These are phyloP conservation scores for Ormosia semicastrata DNA, from an alignment of 306 rosid species.

Conservation along the genomic window DNA sequence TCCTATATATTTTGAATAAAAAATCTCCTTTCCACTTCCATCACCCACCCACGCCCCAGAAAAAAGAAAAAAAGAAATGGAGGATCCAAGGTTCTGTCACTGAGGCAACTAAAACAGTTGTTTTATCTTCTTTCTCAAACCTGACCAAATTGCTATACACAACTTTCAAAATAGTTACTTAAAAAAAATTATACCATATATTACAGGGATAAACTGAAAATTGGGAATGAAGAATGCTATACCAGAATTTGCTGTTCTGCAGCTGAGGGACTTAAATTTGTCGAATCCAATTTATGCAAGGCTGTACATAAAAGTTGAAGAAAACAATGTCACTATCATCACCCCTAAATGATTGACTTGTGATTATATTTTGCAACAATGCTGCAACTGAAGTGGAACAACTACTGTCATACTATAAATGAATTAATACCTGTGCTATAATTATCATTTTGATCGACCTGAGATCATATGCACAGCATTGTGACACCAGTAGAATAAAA, in stretches of 20 bases:
- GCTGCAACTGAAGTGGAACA: neutral
- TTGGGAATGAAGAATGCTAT: constrained; percentile 27
- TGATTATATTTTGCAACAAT: neutral
- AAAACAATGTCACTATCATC: constrained; percentile 31
- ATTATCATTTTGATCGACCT: constrained; percentile 57
- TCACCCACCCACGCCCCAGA: neutral
- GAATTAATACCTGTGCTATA: constrained; percentile 60
- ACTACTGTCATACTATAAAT: constrained; percentile 9
- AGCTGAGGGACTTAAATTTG: constrained; percentile 55
- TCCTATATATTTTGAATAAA: neutral
- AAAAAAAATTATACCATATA: neutral
- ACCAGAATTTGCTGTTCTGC: constrained; percentile 99
- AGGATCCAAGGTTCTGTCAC: neutral
- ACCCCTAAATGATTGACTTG: constrained; percentile 14
- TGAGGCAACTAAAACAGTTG: constrained; percentile 11
- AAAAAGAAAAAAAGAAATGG: neutral
- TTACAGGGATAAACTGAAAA: constrained; percentile 4
- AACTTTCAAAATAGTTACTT: constrained; percentile 7
- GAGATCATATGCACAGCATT: constrained; percentile 39
- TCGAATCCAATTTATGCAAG: constrained; percentile 60
- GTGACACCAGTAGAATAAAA: constrained; percentile 26
- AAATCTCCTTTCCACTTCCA: neutral
- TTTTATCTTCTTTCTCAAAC: neutral
- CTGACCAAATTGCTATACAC: neutral
- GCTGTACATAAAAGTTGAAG: constrained; percentile 52